Evolutionary conservation across 257 asterid genomes (phyloP).

Genomic region (Verbascum thapsus): DNA sequence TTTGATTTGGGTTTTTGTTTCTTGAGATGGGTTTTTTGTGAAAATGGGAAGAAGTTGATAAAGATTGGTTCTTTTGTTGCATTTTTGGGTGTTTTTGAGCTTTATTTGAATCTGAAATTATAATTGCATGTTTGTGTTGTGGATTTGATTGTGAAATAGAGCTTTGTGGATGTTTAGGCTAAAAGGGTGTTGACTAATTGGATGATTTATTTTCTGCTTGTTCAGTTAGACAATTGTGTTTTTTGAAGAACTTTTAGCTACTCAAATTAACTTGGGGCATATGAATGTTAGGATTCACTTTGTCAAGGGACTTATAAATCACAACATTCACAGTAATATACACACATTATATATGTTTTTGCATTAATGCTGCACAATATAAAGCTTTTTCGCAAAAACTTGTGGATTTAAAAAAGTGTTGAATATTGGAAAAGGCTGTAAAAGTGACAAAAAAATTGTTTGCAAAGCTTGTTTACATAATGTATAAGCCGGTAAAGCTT

Average conservation of each 20-base stretch:
- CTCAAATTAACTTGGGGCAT: not conserved
- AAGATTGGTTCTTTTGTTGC: too few species aligned
- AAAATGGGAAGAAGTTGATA: not conserved
- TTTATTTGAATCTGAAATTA: too few species aligned
- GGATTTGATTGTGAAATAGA: conserved; percentile 20
- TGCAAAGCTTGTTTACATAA: too few species aligned
- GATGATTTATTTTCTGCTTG: conserved; percentile 6
- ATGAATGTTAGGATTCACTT: conserved; percentile 7
- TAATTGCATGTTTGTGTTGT: not conserved
- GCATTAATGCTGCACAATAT: not conserved
- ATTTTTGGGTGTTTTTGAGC: too few species aligned
- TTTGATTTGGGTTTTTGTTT: conserved; percentile 20
- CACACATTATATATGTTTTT: conserved; percentile 7
- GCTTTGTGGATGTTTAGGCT: conserved; percentile 12
- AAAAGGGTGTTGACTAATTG: conserved; percentile 1
- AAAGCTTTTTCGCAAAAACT: too few species aligned
- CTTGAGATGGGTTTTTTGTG: not conserved
- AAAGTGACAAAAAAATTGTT: too few species aligned
- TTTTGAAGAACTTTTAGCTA: too few species aligned
- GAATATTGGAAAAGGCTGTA: too few species aligned
- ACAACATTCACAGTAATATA: not conserved
- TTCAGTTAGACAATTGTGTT: conserved; percentile 11
- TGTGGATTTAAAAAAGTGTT: too few species aligned
- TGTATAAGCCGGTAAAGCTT: too few species aligned
- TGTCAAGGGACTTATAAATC: not conserved